Percentiles rank a stretch among this genome's conserved stretches.
These are phyloP conservation scores for Cyclotella choctawhatcheeana DNA, from an alignment of 108 stramenopile species.

Conservation along the genomic window DNA sequence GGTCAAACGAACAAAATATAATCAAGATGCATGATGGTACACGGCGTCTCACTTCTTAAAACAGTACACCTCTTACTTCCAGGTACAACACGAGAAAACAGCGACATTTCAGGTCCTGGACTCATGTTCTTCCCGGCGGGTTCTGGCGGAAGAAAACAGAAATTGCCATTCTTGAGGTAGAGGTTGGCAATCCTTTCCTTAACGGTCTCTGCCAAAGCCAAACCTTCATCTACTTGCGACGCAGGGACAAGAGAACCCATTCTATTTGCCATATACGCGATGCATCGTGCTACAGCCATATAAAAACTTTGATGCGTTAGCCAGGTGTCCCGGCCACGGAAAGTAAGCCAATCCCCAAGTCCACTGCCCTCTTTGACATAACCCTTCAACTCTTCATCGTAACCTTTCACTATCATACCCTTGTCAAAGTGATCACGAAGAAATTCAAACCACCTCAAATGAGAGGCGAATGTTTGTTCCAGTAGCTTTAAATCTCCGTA, in stretches of 20 bases:
- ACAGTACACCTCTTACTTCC: conserved; percentile 39
- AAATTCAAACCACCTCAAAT: conserved; percentile 42
- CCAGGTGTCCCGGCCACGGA: conserved; percentile 51
- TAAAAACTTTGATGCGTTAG: conserved; percentile 50
- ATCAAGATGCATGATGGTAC: too few species aligned
- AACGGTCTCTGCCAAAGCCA: conserved; percentile 21
- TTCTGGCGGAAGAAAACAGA: conserved; percentile 42
- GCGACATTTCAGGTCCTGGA: conserved; percentile 49
- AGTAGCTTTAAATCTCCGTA: conserved; percentile 48
- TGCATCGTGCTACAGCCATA: conserved; percentile 50
- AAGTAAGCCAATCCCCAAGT: conserved; percentile 48
- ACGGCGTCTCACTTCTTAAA: conserved; percentile 16
- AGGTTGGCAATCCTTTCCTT: conserved; percentile 36
- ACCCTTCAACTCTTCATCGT: conserved; percentile 42
- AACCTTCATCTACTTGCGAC: neutral
- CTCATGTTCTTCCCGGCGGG: conserved; percentile 7
- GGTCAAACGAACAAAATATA: neutral
- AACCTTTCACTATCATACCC: conserved; percentile 39
- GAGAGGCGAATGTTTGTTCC: conserved; percentile 29
- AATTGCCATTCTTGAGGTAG: conserved; percentile 43
- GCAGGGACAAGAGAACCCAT: conserved; percentile 5
- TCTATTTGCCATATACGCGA: conserved; percentile 46
- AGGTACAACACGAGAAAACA: conserved; percentile 46
- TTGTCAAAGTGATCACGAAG: conserved; percentile 43
- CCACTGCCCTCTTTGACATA: conserved; percentile 45